phyloP scores from a whole-genome alignment of 805 yeast genomes.

The Yarrowia sp. region DNA sequence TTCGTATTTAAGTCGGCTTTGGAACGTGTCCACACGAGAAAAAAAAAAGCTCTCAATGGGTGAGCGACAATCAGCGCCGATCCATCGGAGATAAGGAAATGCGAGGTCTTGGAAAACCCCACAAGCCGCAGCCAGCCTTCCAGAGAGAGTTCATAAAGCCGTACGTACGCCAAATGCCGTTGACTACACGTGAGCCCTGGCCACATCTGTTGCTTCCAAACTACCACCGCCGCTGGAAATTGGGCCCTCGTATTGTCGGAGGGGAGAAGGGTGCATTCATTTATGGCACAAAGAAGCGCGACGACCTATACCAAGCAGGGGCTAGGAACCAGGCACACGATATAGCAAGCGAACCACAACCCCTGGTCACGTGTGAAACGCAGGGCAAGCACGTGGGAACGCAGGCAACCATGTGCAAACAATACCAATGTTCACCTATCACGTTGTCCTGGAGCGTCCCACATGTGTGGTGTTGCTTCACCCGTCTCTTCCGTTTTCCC shows the following conservation, averaged over 20 bases:
- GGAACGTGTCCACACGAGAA: neutral
- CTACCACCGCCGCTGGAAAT: neutral
- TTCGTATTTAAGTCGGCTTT: too few relatives aligned
- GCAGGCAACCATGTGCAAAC: neutral
- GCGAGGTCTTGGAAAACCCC: neutral
- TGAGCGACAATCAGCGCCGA: neutral
- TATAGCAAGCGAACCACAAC: too few relatives aligned
- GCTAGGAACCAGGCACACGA: conserved; percentile 19
- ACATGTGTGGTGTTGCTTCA: neutral
- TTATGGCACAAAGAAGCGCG: neutral
- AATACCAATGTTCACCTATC: conserved; percentile 14
- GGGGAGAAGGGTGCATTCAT: neutral
- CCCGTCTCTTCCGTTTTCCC: too few relatives aligned
- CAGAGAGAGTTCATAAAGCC: conserved; percentile 1
- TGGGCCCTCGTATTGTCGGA: neutral
- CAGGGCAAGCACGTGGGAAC: too few relatives aligned
- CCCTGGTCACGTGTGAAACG: too few relatives aligned
- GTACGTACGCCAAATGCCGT: neutral
- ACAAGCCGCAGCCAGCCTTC: conserved; percentile 2
- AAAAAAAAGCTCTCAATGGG: neutral
- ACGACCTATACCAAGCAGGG: neutral
- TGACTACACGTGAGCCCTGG: neutral
- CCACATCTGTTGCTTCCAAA: neutral
- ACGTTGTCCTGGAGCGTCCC: neutral
- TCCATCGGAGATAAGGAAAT: neutral